Percentiles rank a stretch among this genome's conserved stretches.
phyloP scores from a whole-genome alignment of 768 basidiomycete genomes.

The Leucocoprinus birnbaumii region DNA sequence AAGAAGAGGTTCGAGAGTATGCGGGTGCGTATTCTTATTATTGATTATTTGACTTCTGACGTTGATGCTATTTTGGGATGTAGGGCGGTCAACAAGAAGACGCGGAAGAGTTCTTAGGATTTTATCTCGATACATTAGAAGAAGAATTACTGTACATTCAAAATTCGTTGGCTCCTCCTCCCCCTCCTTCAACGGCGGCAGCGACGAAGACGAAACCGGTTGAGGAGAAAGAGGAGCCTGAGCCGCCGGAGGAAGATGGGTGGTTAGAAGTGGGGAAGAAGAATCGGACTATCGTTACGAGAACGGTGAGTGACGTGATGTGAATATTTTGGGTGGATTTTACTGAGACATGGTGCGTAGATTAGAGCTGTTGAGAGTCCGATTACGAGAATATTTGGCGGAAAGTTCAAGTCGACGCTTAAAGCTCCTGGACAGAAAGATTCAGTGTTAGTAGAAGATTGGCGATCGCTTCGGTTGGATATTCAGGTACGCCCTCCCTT shows the following conservation, averaged over 20 bases:
- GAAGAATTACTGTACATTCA: constrained; percentile 82
- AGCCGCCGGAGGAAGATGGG: constrained; percentile 53
- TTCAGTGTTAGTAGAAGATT: constrained; percentile 87
- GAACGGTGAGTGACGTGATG: constrained; percentile 54
- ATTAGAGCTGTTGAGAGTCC: constrained; percentile 81
- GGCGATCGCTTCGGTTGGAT: constrained; percentile 85
- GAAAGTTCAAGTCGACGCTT: constrained; percentile 84
- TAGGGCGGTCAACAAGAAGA: constrained; percentile 95
- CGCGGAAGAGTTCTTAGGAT: constrained; percentile 98
- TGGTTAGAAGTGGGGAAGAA: constrained; percentile 95
- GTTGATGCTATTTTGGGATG: background rate
- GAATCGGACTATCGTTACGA: constrained; percentile 76
- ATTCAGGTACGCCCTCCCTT: constrained; percentile 62
- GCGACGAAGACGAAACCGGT: constrained; percentile 21
- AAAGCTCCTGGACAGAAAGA: constrained; percentile 82
- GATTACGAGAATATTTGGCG: constrained; percentile 90
- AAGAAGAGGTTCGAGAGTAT: constrained; percentile 93
- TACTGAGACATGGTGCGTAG: constrained; percentile 30
- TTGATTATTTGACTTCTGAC: background rate
- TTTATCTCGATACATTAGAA: constrained; percentile 91
- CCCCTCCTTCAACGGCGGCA: constrained; percentile 29
- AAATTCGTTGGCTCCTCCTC: constrained; percentile 44
- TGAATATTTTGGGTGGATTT: background rate
- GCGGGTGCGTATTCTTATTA: constrained; percentile 53
- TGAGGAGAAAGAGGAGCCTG: constrained; percentile 43